Evolutionary conservation across 805 yeast species (phyloP), one percentile per base, ranked within the genome.

Genomic region (Saccharomycopsis oosterbeekiorum): DNA sequence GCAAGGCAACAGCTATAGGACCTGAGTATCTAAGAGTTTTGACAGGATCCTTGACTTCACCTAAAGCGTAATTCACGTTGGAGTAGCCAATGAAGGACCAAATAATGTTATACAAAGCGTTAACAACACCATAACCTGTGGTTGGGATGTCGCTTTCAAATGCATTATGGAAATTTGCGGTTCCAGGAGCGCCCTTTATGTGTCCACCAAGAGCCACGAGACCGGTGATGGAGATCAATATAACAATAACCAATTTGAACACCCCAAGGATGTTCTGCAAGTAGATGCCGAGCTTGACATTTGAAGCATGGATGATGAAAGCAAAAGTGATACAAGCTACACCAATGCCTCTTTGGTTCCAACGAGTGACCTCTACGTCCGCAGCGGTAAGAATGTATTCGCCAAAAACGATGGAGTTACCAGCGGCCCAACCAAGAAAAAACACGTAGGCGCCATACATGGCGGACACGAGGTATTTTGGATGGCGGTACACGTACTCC

Each of bases 41-140:
- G 56, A 81, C 81, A 1, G 96, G 94, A 71, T 89, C 80, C 70
- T 81, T 84, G 57, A 84, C 83, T 74, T 88, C 96, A 68, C 91
- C 89, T 56, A 88, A 77, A 5, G 94, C 93, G 68, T 88, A 88
- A 73, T 88, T 88, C 59, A 86, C 92, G 69, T 88, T 88, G 47
- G 92, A 85, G 70, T 88, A 88, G 58, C 96, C 96, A 67, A 87
- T 82, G 67, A 83, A 88, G 1, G 93, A 86, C 93, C 93, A 88
- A 69, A 88, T 88, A 61, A 88, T 89, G 68, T 86, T 87, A 75
- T 87, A 88, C 60, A 88, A 77, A 6, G 94, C 91, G 67, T 84
- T 85, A 61, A 85, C 89, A 59, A 84, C 77, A 65, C 89, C 89
- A 67, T 79, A 84, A n/a, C 84, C 87, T 43, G 83, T 75, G 6